A percentile compares a stretch with the other conserved stretches of the same genome.
phyloP scores from a whole-genome alignment of 768 basidiomycete genomes.

The Termitomyces sp. region DNA sequence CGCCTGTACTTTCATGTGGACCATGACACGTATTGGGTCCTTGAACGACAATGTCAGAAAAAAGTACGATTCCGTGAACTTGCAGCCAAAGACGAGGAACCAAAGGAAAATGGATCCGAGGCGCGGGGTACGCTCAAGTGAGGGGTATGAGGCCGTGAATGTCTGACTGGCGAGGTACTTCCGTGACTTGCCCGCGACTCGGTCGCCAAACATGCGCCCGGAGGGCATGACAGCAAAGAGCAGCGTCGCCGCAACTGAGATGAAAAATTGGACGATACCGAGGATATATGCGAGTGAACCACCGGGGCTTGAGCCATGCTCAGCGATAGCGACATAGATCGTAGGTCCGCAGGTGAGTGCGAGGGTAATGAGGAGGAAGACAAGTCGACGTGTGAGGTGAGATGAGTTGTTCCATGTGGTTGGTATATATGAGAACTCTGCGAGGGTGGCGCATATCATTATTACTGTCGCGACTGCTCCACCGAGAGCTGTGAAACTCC shows the following conservation, averaged over 20 bases:
- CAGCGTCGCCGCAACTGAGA: slow-evolving; percentile 80
- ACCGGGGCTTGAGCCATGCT: slow-evolving; percentile 43
- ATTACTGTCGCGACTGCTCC: slow-evolving; percentile 95
- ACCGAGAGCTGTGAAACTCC: slow-evolving; percentile 92
- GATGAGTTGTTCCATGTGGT: slow-evolving; percentile 99
- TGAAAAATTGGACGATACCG: slow-evolving; percentile 94
- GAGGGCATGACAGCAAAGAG: slow-evolving; percentile 92
- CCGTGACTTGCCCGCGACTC: slow-evolving; percentile 89
- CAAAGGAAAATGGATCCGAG: slow-evolving; percentile 77
- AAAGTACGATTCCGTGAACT: slow-evolving; percentile 96
- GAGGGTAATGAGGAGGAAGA: slow-evolving; percentile 88
- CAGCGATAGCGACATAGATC: slow-evolving; percentile 88
- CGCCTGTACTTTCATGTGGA: slow-evolving; percentile 90
- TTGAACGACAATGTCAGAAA: slow-evolving; percentile 94
- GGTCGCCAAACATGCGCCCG: slow-evolving; percentile 97
- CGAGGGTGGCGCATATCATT: slow-evolving; percentile 91
- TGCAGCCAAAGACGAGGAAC: slow-evolving; percentile 93
- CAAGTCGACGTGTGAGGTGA: slow-evolving; percentile 84
- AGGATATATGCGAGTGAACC: slow-evolving; percentile 84
- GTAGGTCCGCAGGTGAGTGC: slow-evolving; percentile 91
- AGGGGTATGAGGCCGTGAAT: slow-evolving; percentile 93
- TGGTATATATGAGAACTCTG: slow-evolving; percentile 96
- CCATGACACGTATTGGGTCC: slow-evolving; percentile 92
- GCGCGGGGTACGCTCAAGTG: slow-evolving; percentile 57
- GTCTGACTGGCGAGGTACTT: slow-evolving; percentile 99